phyloP scores from a whole-genome alignment of 1,139 yeast genomes.

The Geotrichum fermentans region DNA sequence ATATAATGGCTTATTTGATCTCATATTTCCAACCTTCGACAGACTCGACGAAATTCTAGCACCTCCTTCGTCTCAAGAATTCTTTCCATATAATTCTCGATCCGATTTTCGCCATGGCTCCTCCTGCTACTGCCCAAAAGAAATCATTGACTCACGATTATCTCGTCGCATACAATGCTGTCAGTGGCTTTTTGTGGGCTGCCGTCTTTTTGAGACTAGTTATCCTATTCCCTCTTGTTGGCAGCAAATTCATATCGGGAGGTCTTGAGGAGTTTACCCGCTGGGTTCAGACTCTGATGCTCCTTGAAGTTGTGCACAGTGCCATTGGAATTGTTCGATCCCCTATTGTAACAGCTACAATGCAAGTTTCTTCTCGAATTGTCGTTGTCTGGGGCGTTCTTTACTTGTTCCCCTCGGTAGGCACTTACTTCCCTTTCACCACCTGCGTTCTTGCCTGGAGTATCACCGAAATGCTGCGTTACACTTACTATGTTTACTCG shows the following conservation, averaged over 20 bases:
- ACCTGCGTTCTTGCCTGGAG: conserved; percentile 84
- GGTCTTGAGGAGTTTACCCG: conserved; percentile 59
- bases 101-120: too few species aligned
- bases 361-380: conserved; percentile 83
- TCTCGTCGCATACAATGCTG: conserved; percentile 53
- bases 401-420: conserved; percentile 60
- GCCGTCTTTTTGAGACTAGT: conserved; percentile 44
- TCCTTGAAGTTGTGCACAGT: conserved; percentile 77
- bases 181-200: conserved; percentile 65
- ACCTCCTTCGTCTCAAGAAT: too few species aligned
- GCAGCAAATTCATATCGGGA: conserved; percentile 49
- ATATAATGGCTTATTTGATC: too few species aligned
- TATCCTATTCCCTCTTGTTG: conserved; percentile 40
- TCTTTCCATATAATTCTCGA: too few species aligned
- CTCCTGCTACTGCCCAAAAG: background rate
- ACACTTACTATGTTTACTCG: conserved; percentile 72
- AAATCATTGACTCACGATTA: conserved; percentile 25
- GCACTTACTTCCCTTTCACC: conserved; percentile 55
- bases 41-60: too few species aligned
- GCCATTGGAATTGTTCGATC: conserved; percentile 72
- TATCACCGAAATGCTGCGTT: conserved; percentile 81
- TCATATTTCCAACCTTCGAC: too few species aligned
- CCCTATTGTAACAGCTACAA: conserved; percentile 73
- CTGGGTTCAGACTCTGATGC: conserved; percentile 73
- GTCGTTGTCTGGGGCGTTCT: conserved; percentile 81